Percentiles rank a stretch among this genome's conserved stretches.
phyloP scores from a whole-genome alignment of 345 rosid species.

The Acer negundo region DNA sequence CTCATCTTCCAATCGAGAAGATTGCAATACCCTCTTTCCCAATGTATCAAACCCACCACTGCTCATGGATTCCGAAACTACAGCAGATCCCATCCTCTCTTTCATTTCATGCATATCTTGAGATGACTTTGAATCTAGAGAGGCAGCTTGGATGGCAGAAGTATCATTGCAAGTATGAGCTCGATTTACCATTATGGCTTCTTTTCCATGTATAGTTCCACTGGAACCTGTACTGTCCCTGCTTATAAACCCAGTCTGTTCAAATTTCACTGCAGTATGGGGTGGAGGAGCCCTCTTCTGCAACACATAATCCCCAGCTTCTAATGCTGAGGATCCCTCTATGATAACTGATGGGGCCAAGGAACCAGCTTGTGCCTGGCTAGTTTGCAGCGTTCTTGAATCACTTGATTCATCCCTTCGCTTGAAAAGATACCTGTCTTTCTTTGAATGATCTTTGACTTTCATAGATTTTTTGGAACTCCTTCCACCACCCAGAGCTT shows the following conservation, averaged over 20 bases:
- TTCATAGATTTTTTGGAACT: slow-evolving; percentile 61
- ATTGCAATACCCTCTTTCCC: slow-evolving; percentile 26
- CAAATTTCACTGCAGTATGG: slow-evolving; percentile 39
- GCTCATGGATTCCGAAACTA: slow-evolving; percentile 8
- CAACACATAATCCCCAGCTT: slow-evolving; percentile 62
- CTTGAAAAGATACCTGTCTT: slow-evolving; percentile 79
- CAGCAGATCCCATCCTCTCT: slow-evolving; percentile 27
- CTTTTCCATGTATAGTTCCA: slow-evolving; percentile 39
- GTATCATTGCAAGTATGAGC: slow-evolving; percentile 14
- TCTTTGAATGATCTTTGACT: slow-evolving; percentile 76
- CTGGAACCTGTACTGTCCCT: slow-evolving; percentile 36
- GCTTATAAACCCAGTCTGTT: slow-evolving; percentile 36
- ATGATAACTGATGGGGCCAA: slow-evolving; percentile 30
- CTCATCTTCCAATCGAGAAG: slow-evolving; percentile 34
- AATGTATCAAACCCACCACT: slow-evolving; percentile 16
- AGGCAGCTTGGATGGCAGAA: slow-evolving; percentile 2
- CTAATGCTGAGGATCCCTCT: slow-evolving; percentile 45
- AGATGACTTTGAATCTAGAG: slow-evolving; percentile 34
- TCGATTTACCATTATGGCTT: slow-evolving; percentile 24
- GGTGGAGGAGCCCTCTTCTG: slow-evolving; percentile 61
- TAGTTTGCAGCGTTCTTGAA: slow-evolving; percentile 29
- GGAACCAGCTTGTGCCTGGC: slow-evolving; percentile 44
- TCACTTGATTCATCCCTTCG: slow-evolving; percentile 68
- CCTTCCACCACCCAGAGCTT: slow-evolving; percentile 66
- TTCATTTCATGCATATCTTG: slow-evolving; percentile 28